Conservation (phyloP, 768 basidiomycete genomes). For the Collybia nuda region DNA sequence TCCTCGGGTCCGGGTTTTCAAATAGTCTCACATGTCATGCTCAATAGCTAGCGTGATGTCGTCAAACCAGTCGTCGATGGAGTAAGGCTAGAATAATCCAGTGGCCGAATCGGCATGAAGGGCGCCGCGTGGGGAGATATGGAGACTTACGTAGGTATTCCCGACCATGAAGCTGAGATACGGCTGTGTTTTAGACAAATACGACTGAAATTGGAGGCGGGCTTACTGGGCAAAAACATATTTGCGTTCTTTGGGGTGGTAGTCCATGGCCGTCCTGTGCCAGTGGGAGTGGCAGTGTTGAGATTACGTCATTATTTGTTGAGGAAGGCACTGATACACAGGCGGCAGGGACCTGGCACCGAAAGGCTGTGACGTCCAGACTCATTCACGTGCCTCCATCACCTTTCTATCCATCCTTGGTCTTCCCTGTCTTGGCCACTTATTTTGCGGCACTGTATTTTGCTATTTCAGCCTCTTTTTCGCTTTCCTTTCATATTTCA, state of each 20-base stretch:
- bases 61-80: constrained; percentile 40
- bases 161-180: too few relatives aligned
- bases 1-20: too few relatives aligned
- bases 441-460: constrained; percentile 16
- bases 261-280: too few relatives aligned
- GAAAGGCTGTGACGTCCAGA: constrained; percentile 26
- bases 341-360: neutral
- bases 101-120: too few relatives aligned
- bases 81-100: constrained; percentile 53
- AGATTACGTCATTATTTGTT: neutral
- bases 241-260: neutral
- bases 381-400: constrained; percentile 13
- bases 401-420: constrained; percentile 1
- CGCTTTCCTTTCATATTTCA: constrained; percentile 2
- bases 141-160: too few relatives aligned
- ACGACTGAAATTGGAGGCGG: too few relatives aligned
- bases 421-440: constrained; percentile 6
- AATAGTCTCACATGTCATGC: constrained; percentile 40
- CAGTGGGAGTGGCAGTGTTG: neutral
- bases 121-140: too few relatives aligned
- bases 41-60: constrained; percentile 57
- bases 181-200: too few relatives aligned
- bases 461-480: constrained; percentile 12
- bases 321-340: constrained; percentile 2
- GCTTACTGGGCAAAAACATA: too few relatives aligned